Evolutionary conservation across 2,329 filamentous ascomycete genomes (phyloP).

Genomic region (Fusarium papillatum): DNA sequence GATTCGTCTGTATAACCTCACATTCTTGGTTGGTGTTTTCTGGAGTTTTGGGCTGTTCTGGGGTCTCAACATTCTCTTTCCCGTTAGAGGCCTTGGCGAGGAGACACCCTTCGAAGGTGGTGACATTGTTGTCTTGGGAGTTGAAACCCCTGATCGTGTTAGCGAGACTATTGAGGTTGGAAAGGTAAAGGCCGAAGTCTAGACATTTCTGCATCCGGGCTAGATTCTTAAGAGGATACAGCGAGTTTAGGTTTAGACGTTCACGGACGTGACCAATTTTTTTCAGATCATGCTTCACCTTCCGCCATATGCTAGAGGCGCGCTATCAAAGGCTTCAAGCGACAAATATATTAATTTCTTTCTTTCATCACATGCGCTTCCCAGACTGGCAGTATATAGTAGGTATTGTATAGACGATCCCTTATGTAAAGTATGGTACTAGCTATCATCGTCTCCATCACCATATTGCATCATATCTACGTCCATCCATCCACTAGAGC

Average conservation of each 20-base stretch:
- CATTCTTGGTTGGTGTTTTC: constrained; percentile 25
- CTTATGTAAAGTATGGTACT: not conserved
- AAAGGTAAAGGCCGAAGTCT: constrained; percentile 1
- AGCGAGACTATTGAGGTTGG: not conserved
- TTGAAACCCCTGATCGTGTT: constrained; percentile 2
- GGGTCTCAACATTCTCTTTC: constrained; percentile 20
- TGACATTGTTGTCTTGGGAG: constrained; percentile 14
- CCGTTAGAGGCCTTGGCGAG: constrained; percentile 18
- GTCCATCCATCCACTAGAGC: not conserved
- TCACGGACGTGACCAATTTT: no score
- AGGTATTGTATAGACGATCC: no score
- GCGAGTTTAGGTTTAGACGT: no score
- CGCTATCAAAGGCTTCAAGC: no score
- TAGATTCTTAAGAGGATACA: no score
- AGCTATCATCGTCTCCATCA: not conserved
- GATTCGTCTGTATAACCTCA: constrained; percentile 28
- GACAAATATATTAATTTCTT: no score
- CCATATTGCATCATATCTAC: not conserved
- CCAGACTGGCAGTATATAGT: no score
- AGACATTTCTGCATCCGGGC: not conserved
- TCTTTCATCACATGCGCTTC: no score
- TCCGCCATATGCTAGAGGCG: no score
- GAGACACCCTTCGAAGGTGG: constrained; percentile 21
- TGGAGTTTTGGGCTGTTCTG: constrained; percentile 27
- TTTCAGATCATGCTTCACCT: no score